These are phyloP conservation scores for Ganoderma sinense DNA, from an alignment of 1,284 basidiomycete species.

Conservation along the genomic window DNA sequence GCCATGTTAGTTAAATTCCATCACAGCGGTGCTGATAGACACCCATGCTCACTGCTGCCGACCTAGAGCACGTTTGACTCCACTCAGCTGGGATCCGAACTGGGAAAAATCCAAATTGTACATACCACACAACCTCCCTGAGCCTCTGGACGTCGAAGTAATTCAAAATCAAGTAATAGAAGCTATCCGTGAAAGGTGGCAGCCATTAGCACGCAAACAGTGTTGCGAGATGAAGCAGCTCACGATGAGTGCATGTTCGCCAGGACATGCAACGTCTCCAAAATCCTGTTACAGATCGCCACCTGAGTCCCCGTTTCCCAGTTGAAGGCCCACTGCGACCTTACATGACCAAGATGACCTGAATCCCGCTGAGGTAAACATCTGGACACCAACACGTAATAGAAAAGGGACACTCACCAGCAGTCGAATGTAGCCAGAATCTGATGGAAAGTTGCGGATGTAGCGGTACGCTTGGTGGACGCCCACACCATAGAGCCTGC, in stretches of 20 bases:
- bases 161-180: conserved; percentile 3
- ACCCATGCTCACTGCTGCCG: conserved; percentile 6
- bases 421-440: conserved; percentile 12
- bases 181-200: neutral
- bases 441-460: conserved; percentile 15
- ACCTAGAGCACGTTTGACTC: neutral
- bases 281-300: neutral
- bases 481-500: conserved; percentile 18
- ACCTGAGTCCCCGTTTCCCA: neutral
- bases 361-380: neutral
- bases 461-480: conserved; percentile 20
- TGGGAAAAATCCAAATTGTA: neutral
- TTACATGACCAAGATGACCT: conserved; percentile 9
- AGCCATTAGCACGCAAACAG: neutral
- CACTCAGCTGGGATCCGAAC: too few relatives aligned
- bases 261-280: conserved; percentile 10
- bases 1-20: neutral
- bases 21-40: neutral
- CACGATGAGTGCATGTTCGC: conserved; percentile 11
- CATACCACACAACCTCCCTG: neutral
- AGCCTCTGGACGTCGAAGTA: neutral
- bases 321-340: neutral
- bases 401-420: conserved; percentile 5
- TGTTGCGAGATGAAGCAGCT: neutral
- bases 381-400: neutral